Base-by-base conservation (phyloP, 371 early-diverging fungal species). In the Saksenaea oblongispora region DNA sequence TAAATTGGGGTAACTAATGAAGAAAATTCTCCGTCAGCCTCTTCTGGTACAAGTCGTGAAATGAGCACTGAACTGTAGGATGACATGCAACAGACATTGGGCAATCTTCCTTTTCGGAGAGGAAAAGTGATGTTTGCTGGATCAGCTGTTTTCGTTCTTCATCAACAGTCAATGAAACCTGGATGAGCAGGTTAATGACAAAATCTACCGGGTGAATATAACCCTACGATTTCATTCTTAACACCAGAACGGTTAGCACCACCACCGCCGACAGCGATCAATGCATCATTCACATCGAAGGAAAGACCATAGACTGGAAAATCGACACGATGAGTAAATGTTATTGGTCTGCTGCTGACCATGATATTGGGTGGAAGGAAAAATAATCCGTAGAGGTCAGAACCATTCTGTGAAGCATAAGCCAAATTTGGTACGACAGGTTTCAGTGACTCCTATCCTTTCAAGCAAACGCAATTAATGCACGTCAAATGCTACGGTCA, bases 181-280 rank as follows among this genome's bases (percentile, higher is more conserved):
- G 55, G 7, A 56, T 11, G 11, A 17, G 0, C 39, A 28, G 34
- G 35, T 7, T 1, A 15, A n/a, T 54, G 15, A 31, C 13, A 34
- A n/a, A n/a, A 22, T 24, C 1, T 34, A 44, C 24, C 53, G 11
- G 51, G n/a, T 13, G 17, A 27, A 10, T 1, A 36, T 24, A 7
- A 28, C 26, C 65, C 61, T 84, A 87, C 88, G 65, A 90, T 63
- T 66, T 84, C 83, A 65, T 89, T 90, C 56, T 86, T 84, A 17
- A 88, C 83, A 14, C 89, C 89, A 10, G 82, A 73, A 11, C 76
- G 74, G 1, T 83, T 80, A 10, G 85, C 59, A 3, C 89, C 90
- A 4, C 87, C 89, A 11, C 90, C 90, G 7, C 90, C 90, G 15
- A 76, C 86, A 41, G 84, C 74, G 54, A 89, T 71, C 4, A 89